phyloP scores from a whole-genome alignment of 768 basidiomycete species.

The Tephrocybe sp. region DNA sequence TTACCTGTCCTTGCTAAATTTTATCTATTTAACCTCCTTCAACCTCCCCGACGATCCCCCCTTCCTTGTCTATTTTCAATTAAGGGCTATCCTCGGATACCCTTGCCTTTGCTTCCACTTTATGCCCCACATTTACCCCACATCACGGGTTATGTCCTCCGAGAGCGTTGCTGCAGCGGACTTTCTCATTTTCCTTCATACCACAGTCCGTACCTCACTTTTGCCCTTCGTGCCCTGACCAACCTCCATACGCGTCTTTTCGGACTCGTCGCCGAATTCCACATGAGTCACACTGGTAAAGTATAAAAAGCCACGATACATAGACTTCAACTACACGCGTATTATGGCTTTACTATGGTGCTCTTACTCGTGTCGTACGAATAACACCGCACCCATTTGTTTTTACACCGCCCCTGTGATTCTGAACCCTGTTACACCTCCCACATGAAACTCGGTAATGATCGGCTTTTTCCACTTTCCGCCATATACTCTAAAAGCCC shows the following conservation, averaged over 20 bases:
- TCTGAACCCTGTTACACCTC: not conserved
- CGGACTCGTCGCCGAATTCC: not conserved
- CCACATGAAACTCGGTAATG: conserved; percentile 2
- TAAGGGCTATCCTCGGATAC: conserved; percentile 25
- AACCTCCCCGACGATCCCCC: conserved; percentile 19
- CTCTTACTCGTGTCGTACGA: not conserved
- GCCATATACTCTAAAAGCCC: not conserved
- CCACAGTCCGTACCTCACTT: not conserved
- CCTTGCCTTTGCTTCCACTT: conserved; percentile 12
- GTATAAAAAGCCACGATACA: not conserved
- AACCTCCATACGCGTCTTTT: too few species aligned
- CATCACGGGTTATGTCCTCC: conserved; percentile 15
- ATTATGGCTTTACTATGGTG: not conserved
- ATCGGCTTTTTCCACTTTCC: conserved; percentile 3
- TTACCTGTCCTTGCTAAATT: not conserved
- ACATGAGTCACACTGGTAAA: too few species aligned
- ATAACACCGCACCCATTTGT: not conserved
- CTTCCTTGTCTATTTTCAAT: conserved; percentile 1
- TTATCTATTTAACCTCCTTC: not conserved
- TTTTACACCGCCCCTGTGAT: not conserved
- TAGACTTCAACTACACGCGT: conserved; percentile 7
- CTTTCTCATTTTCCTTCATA: not conserved
- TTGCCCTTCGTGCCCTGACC: too few species aligned
- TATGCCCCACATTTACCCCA: conserved; percentile 19
- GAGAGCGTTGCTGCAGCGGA: too few species aligned